Base-by-base conservation (phyloP, 192 early-diverging fungal species). In the Coemansia sp. region DNA sequence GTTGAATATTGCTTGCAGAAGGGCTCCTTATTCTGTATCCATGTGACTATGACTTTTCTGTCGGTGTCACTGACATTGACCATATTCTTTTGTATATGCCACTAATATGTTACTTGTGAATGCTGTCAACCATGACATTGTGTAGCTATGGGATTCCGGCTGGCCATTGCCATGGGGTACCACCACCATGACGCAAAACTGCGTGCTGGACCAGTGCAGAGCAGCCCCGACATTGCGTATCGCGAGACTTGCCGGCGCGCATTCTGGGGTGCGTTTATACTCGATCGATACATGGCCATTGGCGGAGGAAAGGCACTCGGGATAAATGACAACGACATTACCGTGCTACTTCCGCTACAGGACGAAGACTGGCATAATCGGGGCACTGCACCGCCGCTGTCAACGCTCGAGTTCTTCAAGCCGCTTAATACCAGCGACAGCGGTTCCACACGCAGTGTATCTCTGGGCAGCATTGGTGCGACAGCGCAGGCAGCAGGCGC, bases 111-210 rank as follows among this genome's bases (percentile, higher is more conserved):
- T 45, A 45, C 43, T 10, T 49, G 29, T 27, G 47, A 49, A 49
- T 39, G 57, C 11, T 43, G 35, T 59, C n/a, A 41, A 51, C 49
- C 3, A 8, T 11, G 14, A 15, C n/a, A 49, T 19, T 49, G n/a
- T 66, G 61, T 77, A 82, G 73, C 79, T 25, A 82, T 82, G 79
- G 75, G 79, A 12, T 82, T 82, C 60, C 75, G 79, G 24, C 58
- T 82, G 62, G 79, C 79, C 5, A 82, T 82, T 58, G 70, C 67
- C 39, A 76, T 76, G 79, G 79, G 79, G 12, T 82, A 82, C 65
- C 79, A 82, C 64, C 79, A 77, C 56, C 64, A 56, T 32, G 79
- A 82, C 52, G 39, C 57, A 17, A 73, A 68, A 75, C 56, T 77
- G 27, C 73, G 73, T 7, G 70, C 64, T 10, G 68, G 75, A 12